These are phyloP conservation scores for Coelastrella sp. DNA, from an alignment of 139 green algal genomes.

Conservation along the genomic window DNA sequence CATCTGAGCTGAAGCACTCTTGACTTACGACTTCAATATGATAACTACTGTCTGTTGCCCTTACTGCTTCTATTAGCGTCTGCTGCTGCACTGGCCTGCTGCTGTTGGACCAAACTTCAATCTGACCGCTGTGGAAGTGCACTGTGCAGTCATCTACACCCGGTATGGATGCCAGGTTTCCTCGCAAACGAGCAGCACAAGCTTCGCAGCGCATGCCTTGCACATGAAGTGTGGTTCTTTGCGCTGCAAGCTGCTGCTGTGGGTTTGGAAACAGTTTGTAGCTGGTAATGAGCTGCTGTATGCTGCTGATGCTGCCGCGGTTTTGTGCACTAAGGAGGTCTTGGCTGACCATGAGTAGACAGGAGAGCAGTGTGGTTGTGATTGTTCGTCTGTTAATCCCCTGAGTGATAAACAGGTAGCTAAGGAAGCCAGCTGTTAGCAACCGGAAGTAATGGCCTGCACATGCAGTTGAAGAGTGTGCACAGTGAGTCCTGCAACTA, in stretches of 20 bases:
- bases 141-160: constrained; percentile 44
- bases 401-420: constrained; percentile 12
- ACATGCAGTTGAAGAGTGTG: not conserved
- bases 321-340: constrained; percentile 38
- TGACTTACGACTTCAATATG: not conserved
- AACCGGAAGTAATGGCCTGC: not conserved
- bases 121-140: not conserved
- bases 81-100: not conserved
- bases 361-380: not conserved
- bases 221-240: not conserved
- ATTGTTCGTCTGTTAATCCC: constrained; percentile 39
- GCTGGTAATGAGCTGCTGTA: not conserved
- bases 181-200: constrained; percentile 45
- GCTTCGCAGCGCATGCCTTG: constrained; percentile 51
- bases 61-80: constrained; percentile 22
- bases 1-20: not conserved
- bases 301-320: not conserved
- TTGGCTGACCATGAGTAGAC: constrained; percentile 33
- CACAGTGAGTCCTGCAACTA: too few relatives aligned
- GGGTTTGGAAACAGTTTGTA: not conserved
- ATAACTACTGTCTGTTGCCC: constrained; percentile 23
- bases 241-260: constrained; percentile 1
- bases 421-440: constrained; percentile 10
- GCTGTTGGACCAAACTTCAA: constrained; percentile 49
- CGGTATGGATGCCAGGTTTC: constrained; percentile 1